Evolutionary conservation across 306 rosid genomes (phyloP).

Genomic region (Sicyos baderoa): DNA sequence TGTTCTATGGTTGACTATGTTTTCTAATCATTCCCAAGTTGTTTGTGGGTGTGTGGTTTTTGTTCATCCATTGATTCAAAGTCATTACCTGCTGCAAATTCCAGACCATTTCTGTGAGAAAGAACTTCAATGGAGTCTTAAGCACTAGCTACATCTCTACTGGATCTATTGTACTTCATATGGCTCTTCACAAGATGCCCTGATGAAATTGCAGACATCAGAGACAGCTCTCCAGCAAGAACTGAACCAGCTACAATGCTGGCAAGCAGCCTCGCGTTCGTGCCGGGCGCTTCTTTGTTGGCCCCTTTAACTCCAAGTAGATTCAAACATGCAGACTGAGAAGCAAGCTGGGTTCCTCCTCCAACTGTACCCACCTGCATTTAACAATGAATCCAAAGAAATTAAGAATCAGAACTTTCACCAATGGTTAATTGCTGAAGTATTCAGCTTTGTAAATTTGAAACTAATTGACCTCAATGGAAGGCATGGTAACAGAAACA

Average conservation of each 20-base stretch:
- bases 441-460: too few relatives aligned
- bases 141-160: slow-evolving; percentile 13
- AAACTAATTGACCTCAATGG: too few relatives aligned
- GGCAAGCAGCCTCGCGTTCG: slow-evolving; percentile 21
- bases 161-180: slow-evolving; percentile 26
- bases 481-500: too few relatives aligned
- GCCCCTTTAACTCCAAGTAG: slow-evolving; percentile 23
- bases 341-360: slow-evolving; percentile 24
- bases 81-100: too few relatives aligned
- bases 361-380: slow-evolving; percentile 23
- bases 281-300: slow-evolving; percentile 21
- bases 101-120: too few relatives aligned
- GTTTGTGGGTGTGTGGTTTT: too few relatives aligned
- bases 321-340: slow-evolving; percentile 24
- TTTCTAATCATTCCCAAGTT: slow-evolving; percentile 14
- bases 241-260: slow-evolving; percentile 22
- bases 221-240: slow-evolving; percentile 24
- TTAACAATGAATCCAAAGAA: background rate
- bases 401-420: slow-evolving; percentile 17
- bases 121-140: background rate
- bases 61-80: slow-evolving; percentile 4
- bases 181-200: slow-evolving; percentile 23
- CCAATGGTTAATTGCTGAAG: too few relatives aligned
- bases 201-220: slow-evolving; percentile 22
- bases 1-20: slow-evolving; percentile 13